A percentile compares a stretch with the other conserved stretches of the same genome.
Evolutionary conservation across 2,329 filamentous ascomycete genomes (phyloP).

Genomic region (Hysterium pulicare): DNA sequence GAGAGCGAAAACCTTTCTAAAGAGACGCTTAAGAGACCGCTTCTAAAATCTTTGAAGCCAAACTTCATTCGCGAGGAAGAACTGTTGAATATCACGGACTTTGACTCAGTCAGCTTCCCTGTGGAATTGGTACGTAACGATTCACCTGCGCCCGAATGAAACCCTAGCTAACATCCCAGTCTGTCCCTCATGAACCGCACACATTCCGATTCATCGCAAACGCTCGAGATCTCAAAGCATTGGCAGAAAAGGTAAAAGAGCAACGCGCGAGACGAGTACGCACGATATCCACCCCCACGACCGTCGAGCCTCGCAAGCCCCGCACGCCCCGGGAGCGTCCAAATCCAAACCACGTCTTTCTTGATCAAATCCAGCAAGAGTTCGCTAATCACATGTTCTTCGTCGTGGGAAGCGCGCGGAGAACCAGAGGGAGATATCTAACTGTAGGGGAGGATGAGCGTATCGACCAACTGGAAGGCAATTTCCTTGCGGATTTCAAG

Average conservation of each 20-base stretch:
- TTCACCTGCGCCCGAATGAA: no score
- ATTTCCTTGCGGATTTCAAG: neutral
- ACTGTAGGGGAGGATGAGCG: neutral
- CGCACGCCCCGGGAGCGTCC: neutral
- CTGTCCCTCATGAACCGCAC: neutral
- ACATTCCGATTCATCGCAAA: neutral
- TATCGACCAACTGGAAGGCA: neutral
- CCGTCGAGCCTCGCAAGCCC: neutral
- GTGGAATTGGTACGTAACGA: conserved; percentile 4
- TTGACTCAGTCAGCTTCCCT: conserved; percentile 4
- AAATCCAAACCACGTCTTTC: neutral
- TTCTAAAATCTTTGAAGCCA: conserved; percentile 4
- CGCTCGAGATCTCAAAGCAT: neutral
- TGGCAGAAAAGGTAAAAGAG: neutral
- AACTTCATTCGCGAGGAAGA: conserved; percentile 1
- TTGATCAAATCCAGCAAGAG: neutral
- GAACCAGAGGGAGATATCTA: neutral
- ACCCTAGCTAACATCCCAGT: neutral
- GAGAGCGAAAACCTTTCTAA: no score
- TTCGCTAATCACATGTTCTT: conserved; percentile 1
- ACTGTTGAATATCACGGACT: neutral
- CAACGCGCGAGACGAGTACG: neutral
- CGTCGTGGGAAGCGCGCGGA: neutral
- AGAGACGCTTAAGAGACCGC: neutral
- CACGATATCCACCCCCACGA: neutral